These are phyloP conservation scores for Oryza longistaminata DNA, from an alignment of 176 grass and related monocot species.

Conservation along the genomic window DNA sequence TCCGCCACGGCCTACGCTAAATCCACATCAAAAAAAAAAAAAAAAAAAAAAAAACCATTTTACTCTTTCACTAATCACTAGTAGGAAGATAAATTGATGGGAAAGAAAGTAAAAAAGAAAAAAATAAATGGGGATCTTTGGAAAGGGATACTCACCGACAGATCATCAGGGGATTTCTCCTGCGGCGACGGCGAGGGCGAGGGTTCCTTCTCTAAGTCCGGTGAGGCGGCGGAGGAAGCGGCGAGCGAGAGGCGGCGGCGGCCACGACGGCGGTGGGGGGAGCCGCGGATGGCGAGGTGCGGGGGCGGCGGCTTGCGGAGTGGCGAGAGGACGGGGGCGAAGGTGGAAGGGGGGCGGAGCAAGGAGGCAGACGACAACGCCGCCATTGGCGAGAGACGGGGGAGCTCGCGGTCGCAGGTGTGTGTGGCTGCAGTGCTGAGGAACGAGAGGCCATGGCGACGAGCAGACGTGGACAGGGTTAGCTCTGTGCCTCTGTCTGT, in stretches of 20 bases:
- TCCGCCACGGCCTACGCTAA: slow-evolving; percentile 58
- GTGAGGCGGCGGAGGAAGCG: slow-evolving; percentile 40
- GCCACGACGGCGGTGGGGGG: background rate
- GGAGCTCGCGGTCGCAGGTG: background rate
- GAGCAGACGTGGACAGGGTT: slow-evolving; percentile 6
- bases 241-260: slow-evolving; percentile 23
- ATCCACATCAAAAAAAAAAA: slow-evolving; percentile 3
- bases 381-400: background rate
- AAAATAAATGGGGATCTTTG: background rate
- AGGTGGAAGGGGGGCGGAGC: slow-evolving; percentile 28
- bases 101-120: background rate
- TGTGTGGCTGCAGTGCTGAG: slow-evolving; percentile 36
- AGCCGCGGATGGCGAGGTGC: background rate
- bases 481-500: background rate
- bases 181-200: background rate
- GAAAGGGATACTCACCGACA: slow-evolving; percentile 23
- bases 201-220: slow-evolving; percentile 31
- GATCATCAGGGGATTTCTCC: background rate
- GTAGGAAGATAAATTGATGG: background rate
- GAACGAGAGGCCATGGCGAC: background rate
- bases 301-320: background rate
- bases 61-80: background rate
- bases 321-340: slow-evolving; percentile 8
- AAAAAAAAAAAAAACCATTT: no score
- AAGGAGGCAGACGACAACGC: slow-evolving; percentile 9